Evolutionary conservation across 192 early-diverging fungal genomes (phyloP).

Genomic region (Mortierella hygrophila): DNA sequence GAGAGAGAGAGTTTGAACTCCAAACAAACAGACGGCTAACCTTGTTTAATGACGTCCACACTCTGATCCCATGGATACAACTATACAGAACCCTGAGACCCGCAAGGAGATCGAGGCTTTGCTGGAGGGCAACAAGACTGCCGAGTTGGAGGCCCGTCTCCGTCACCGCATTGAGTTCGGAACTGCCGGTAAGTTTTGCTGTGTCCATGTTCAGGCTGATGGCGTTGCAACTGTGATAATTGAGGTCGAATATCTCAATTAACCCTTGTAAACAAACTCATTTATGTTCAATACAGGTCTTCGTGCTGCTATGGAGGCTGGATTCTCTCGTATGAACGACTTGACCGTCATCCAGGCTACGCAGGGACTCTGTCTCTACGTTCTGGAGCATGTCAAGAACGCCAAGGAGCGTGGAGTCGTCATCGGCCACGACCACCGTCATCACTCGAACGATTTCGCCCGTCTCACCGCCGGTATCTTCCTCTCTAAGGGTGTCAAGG

Average conservation of each 20-base stretch:
- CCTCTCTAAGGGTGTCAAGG: constrained; percentile 80
- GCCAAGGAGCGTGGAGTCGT: constrained; percentile 84
- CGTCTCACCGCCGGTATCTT: constrained; percentile 87
- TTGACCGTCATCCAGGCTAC: constrained; percentile 94
- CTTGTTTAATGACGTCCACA: constrained; percentile 5
- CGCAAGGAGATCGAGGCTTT: constrained; percentile 70
- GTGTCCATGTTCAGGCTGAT: neutral
- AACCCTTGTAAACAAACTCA: neutral
- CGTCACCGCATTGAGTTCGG: constrained; percentile 83
- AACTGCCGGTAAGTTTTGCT: constrained; percentile 72
- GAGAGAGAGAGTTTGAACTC: too few species aligned
- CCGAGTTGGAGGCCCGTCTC: constrained; percentile 69
- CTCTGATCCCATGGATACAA: neutral
- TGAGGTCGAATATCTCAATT: neutral
- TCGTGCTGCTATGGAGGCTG: constrained; percentile 93
- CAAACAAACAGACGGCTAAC: neutral
- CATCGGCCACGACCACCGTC: constrained; percentile 95
- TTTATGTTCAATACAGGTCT: constrained; percentile 65
- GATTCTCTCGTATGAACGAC: constrained; percentile 94
- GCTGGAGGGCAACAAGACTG: constrained; percentile 58
- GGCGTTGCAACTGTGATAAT: neutral
- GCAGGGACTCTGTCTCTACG: constrained; percentile 85
- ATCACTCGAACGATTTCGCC: constrained; percentile 88
- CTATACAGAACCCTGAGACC: constrained; percentile 68
- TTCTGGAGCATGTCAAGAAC: constrained; percentile 67